Evolutionary conservation across 331 rosid species (phyloP).

Genomic region (Erythrophleum ivorense): DNA sequence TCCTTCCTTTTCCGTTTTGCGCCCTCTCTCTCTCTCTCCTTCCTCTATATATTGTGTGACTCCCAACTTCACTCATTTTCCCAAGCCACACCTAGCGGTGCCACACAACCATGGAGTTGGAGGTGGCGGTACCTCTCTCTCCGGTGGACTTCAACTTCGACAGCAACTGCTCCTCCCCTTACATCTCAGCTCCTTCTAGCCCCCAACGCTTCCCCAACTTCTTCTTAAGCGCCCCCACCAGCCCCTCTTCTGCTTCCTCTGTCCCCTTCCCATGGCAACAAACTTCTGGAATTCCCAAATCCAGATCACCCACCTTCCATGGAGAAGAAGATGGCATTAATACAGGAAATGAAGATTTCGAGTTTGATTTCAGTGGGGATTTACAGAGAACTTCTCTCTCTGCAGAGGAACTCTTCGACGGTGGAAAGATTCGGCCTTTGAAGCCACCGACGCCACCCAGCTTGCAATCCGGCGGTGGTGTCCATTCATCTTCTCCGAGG

Average conservation of each 20-base stretch:
- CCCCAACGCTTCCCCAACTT: conserved; percentile 62
- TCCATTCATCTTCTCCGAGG: conserved; percentile 15
- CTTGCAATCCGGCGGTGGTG: conserved; percentile 6
- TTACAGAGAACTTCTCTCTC: conserved; percentile 60
- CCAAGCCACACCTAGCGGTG: background rate
- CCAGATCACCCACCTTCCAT: background rate
- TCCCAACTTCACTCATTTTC: conserved; percentile 19
- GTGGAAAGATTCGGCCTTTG: conserved; percentile 71
- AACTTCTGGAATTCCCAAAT: conserved; percentile 24
- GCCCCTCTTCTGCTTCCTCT: conserved; percentile 31
- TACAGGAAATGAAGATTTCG: conserved; percentile 49
- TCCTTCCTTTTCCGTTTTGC: background rate
- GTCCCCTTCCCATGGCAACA: too few species aligned
- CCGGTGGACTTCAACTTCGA: conserved; percentile 73
- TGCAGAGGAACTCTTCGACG: conserved; percentile 80
- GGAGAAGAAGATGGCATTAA: background rate
- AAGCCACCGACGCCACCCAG: conserved; percentile 56
- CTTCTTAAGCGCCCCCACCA: conserved; percentile 69
- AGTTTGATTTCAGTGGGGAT: conserved; percentile 65
- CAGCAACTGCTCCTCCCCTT: conserved; percentile 77
- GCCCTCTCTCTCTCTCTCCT: background rate
- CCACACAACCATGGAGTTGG: conserved; percentile 44
- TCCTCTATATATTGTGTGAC: conserved; percentile 5
- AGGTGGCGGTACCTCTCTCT: conserved; percentile 53
- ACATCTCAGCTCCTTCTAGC: conserved; percentile 78